These are phyloP conservation scores for Trichoderma aggressivum DNA, from an alignment of 2,329 filamentous ascomycete species.

Conservation along the genomic window DNA sequence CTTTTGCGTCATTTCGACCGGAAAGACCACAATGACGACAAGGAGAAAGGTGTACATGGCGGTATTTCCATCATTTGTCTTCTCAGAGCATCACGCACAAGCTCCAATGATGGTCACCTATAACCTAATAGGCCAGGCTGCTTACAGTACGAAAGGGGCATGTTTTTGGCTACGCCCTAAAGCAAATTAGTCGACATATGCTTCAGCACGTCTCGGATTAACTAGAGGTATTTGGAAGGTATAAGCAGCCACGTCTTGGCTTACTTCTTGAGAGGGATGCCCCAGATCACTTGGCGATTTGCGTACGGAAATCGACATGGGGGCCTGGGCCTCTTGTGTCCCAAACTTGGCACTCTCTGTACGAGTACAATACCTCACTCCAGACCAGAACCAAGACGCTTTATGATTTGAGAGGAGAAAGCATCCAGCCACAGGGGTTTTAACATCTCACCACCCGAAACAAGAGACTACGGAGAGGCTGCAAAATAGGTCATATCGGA, in stretches of 20 bases:
- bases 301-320: not conserved
- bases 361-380: not conserved
- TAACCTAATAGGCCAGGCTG: not conserved
- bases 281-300: conserved; percentile 1
- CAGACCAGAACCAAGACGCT: not conserved
- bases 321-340: not conserved
- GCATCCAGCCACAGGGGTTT: not conserved
- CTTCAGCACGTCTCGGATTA: not conserved
- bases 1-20: not conserved
- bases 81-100: not conserved
- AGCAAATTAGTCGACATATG: not conserved
- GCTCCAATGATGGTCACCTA: not conserved
- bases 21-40: not conserved
- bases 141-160: not conserved
- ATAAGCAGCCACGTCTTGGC: not conserved
- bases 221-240: not conserved
- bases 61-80: not conserved
- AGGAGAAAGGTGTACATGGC: not conserved
- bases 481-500: not conserved
- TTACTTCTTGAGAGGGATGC: not conserved
- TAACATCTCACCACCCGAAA: not conserved
- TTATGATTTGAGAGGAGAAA: not conserved
- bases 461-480: not conserved
- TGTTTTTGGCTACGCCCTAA: not conserved
- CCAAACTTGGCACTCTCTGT: not conserved